These are phyloP conservation scores for Flaveria brownii DNA, from an alignment of 129 eudicot genomes.

Conservation along the genomic window DNA sequence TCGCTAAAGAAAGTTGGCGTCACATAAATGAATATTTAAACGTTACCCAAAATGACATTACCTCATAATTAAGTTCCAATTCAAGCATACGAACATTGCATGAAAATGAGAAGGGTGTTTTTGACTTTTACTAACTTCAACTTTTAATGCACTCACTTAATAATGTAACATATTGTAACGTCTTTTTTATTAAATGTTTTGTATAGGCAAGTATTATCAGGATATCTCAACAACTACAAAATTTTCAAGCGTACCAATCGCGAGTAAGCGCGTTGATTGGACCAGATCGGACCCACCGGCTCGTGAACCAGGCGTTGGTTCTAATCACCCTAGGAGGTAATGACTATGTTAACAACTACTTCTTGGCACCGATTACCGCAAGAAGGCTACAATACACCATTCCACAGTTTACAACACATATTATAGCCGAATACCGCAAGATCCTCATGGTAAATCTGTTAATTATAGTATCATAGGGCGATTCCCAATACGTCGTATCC, in stretches of 20 bases:
- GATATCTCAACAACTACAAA: slow-evolving; percentile 49
- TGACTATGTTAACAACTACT: slow-evolving; percentile 83
- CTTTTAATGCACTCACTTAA: slow-evolving; percentile 4
- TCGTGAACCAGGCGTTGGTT: slow-evolving; percentile 61
- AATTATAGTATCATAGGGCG: too few species aligned
- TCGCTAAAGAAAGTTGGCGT: slow-evolving; percentile 27
- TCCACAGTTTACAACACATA: slow-evolving; percentile 43
- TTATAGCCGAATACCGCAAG: slow-evolving; percentile 55
- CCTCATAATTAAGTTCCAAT: slow-evolving; percentile 15
- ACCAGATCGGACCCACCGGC: slow-evolving; percentile 36
- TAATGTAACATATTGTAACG: slow-evolving; percentile 1
- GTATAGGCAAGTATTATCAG: slow-evolving; percentile 59
- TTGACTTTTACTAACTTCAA: slow-evolving; percentile 6
- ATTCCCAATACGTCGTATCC: neutral
- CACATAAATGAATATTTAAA: slow-evolving; percentile 4
- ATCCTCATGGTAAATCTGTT: slow-evolving; percentile 46
- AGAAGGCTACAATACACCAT: slow-evolving; percentile 64
- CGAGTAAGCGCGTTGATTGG: slow-evolving; percentile 54
- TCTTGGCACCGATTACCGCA: slow-evolving; percentile 52
- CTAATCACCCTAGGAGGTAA: slow-evolving; percentile 77
- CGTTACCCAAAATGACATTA: slow-evolving; percentile 12
- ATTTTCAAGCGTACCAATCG: slow-evolving; percentile 53
- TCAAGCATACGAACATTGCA: slow-evolving; percentile 18
- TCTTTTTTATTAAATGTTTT: neutral
- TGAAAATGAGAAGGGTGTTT: neutral